Evolutionary conservation across 148 eudicot genomes (phyloP).

Genomic region (Rhododendron henanense): DNA sequence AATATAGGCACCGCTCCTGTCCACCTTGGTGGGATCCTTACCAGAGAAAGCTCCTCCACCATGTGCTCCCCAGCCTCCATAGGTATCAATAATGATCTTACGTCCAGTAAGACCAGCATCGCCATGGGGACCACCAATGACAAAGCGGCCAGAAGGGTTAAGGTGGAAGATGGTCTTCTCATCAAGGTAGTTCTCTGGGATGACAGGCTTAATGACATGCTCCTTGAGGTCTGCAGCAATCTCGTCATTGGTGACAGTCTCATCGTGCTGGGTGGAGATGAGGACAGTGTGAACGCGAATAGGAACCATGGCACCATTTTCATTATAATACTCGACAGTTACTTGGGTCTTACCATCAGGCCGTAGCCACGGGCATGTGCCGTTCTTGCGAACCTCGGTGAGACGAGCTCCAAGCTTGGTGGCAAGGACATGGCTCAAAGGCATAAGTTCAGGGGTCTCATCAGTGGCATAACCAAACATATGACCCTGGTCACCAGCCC

Average conservation of each 20-base stretch:
- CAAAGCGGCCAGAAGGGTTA: constrained; percentile 63
- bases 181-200: too few species aligned
- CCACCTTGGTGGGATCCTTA: constrained; percentile 14
- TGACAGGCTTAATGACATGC: not conserved
- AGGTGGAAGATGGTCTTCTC: constrained; percentile 30
- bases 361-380: constrained; percentile 60
- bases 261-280: constrained; percentile 68
- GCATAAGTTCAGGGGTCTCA: constrained; percentile 51
- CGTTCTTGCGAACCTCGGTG: constrained; percentile 63
- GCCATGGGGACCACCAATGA: constrained; percentile 74
- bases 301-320: constrained; percentile 68
- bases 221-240: constrained; percentile 65
- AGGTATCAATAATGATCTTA: constrained; percentile 46
- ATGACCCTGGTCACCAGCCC: constrained; percentile 50
- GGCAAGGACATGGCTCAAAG: constrained; percentile 63
- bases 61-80: too few species aligned
- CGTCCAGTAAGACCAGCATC: constrained; percentile 70
- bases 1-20: constrained; percentile 65
- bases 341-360: constrained; percentile 77
- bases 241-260: constrained; percentile 63
- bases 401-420: constrained; percentile 67
- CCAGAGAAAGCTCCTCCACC: too few species aligned
- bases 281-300: constrained; percentile 67
- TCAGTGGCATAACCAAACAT: too few species aligned
- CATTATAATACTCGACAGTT: constrained; percentile 63